phyloP scores from a whole-genome alignment of 192 early-diverging fungal species.

The Entomortierella chlamydospora region DNA sequence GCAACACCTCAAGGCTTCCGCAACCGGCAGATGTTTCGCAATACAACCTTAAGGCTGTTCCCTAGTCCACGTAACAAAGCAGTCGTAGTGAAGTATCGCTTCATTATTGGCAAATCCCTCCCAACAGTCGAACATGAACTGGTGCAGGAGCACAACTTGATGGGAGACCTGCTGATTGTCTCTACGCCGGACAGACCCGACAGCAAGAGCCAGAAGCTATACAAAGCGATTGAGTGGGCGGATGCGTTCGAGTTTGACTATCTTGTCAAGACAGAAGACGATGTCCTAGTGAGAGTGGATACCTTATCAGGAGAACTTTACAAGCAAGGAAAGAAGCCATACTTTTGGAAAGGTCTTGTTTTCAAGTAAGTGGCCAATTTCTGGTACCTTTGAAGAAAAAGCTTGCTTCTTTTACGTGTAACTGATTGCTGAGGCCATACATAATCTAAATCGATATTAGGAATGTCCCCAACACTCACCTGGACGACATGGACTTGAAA shows the following conservation, averaged over 20 bases:
- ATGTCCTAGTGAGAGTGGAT: slow-evolving; percentile 66
- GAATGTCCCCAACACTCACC: slow-evolving; percentile 44
- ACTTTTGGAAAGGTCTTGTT: slow-evolving; percentile 65
- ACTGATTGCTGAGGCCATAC: background rate
- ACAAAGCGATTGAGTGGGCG: slow-evolving; percentile 62
- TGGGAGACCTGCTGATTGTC: slow-evolving; percentile 58
- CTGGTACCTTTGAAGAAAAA: background rate
- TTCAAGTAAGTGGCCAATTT: slow-evolving; percentile 32
- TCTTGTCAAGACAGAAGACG: slow-evolving; percentile 66
- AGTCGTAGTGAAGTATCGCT: slow-evolving; percentile 57
- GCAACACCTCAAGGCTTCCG: slow-evolving; percentile 59
- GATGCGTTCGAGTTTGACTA: slow-evolving; percentile 61
- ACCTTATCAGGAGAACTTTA: slow-evolving; percentile 58
- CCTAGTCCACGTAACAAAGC: slow-evolving; percentile 53
- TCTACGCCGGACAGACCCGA: slow-evolving; percentile 56
- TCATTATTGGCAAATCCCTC: slow-evolving; percentile 57
- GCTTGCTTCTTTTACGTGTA: no score
- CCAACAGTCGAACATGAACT: slow-evolving; percentile 45
- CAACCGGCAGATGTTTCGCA: slow-evolving; percentile 61
- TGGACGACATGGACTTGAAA: slow-evolving; percentile 53
- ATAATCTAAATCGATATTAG: no score
- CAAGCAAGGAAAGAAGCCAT: slow-evolving; percentile 44
- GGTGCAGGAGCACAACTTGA: slow-evolving; percentile 45
- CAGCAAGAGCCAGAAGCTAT: slow-evolving; percentile 60
- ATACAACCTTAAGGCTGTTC: slow-evolving; percentile 61